phyloP scores from a whole-genome alignment of 2,329 filamentous ascomycete genomes.

The Penicillium polonicum region DNA sequence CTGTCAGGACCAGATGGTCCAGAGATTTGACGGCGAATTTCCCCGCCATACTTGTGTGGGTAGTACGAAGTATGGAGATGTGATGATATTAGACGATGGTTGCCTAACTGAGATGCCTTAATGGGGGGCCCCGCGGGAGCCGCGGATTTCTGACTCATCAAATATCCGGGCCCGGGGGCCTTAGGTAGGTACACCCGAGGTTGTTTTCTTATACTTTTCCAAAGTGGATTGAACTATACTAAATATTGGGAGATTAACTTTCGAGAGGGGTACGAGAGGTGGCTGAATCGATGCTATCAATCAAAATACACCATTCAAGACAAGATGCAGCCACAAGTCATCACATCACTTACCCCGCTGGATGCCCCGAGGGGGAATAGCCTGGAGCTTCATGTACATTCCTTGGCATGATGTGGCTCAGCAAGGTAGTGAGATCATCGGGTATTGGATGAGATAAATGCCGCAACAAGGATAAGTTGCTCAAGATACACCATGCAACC shows the following conservation, averaged over 20 bases:
- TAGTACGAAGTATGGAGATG: not conserved
- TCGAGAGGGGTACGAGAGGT: not conserved
- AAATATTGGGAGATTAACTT: not conserved
- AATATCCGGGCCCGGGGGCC: not conserved
- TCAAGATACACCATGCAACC: not conserved
- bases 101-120: not conserved
- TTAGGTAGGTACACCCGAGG: not conserved
- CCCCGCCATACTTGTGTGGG: conserved; percentile 12
- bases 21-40: conserved; percentile 46
- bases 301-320: not conserved
- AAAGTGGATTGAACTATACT: not conserved
- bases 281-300: not conserved
- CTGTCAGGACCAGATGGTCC: conserved; percentile 63
- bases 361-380: not conserved
- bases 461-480: conserved; percentile 2
- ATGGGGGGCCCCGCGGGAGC: not conserved
- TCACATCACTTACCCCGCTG: not conserved
- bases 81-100: not conserved
- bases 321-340: not conserved
- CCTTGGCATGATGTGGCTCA: conserved; percentile 10
- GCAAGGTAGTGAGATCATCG: not conserved
- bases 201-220: not conserved
- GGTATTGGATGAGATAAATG: conserved; percentile 4
- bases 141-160: not conserved
- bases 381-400: not conserved